Evolutionary conservation across 176 grass and related monocot species (phyloP), one percentile per base, ranked within the genome.

Genomic region (Poa annua): DNA sequence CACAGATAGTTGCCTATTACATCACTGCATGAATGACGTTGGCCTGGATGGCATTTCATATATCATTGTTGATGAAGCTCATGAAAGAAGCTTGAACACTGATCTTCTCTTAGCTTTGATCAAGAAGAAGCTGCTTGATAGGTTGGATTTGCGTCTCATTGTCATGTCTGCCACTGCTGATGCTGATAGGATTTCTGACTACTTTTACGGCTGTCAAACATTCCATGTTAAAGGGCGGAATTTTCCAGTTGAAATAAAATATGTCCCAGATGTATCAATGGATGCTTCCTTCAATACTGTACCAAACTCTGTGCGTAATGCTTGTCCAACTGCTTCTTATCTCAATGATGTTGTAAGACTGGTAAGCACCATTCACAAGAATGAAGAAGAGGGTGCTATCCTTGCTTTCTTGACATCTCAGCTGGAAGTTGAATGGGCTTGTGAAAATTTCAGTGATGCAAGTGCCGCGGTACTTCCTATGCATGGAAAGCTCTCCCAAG

Each of bases 131-230:
- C 48, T 98, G 39, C 85, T 98, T 68, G 82, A 92, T 80, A 88
- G 89, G 82, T 44, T 90, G 80, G 89, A 98, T 87, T 71, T 95
- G 68, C 79, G 85, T 39, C 88, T 98, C 81, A 90, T 98, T 83
- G 95, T 98, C 78, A 98, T 98, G 92, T 98, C 96, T 69, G 96
- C 96, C 7, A 98, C 96, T 57, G 90, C 78, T 75, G 92, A 98
- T 88, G 88, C 96, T 76, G 83, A 83, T 68, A 95, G 85, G 85
- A 81, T 98, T 55, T 80, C 90, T 44, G 90, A 91, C 12, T 98
- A 93, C 67, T 98, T 98, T 80, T 95, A 89, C 57, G 91, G 87
- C 13, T 98, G 96, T 48, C 74, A 76, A 39, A 87, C 80, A 62
- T 91, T 91, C 82, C 38, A 91, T 86, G 83, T 98, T 49, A 91